phyloP scores from a whole-genome alignment of 352 stramenopile species.

The Phytopythium mirpurense region DNA sequence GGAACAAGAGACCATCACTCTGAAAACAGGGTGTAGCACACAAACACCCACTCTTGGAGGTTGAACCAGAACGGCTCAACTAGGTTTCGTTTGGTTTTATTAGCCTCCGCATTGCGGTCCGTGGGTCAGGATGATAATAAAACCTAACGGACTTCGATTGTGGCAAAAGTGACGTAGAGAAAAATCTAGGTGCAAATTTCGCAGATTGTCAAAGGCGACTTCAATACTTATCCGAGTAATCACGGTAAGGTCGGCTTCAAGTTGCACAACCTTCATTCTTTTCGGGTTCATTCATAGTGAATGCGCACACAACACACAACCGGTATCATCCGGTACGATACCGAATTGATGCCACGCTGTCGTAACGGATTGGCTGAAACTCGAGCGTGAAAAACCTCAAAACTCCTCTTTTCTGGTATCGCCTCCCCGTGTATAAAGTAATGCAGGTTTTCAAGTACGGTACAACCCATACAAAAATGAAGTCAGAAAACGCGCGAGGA shows the following conservation, averaged over 20 bases:
- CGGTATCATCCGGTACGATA: too few species aligned
- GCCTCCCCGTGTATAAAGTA: too few species aligned
- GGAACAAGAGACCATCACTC: constrained; percentile 26
- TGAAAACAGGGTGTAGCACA: neutral
- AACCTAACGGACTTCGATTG: too few species aligned
- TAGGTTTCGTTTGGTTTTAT: neutral
- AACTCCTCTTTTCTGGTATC: too few species aligned
- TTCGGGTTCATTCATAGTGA: neutral
- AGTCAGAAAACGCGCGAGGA: neutral
- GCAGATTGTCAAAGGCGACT: neutral
- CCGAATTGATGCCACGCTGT: constrained; percentile 8
- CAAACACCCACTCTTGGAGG: neutral
- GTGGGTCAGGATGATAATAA: too few species aligned
- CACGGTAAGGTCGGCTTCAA: neutral
- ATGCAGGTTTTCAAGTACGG: too few species aligned
- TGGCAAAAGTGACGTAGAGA: neutral
- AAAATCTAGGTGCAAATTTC: neutral
- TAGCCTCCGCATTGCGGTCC: too few species aligned
- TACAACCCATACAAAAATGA: too few species aligned
- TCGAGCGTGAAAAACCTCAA: neutral
- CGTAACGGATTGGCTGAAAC: constrained; percentile 4
- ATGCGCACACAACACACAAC: too few species aligned
- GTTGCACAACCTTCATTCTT: neutral
- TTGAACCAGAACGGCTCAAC: constrained; percentile 14
- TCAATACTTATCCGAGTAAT: neutral